Evolutionary conservation across 2,329 filamentous ascomycete genomes (phyloP).

Genomic region (Cercospora sojina): DNA sequence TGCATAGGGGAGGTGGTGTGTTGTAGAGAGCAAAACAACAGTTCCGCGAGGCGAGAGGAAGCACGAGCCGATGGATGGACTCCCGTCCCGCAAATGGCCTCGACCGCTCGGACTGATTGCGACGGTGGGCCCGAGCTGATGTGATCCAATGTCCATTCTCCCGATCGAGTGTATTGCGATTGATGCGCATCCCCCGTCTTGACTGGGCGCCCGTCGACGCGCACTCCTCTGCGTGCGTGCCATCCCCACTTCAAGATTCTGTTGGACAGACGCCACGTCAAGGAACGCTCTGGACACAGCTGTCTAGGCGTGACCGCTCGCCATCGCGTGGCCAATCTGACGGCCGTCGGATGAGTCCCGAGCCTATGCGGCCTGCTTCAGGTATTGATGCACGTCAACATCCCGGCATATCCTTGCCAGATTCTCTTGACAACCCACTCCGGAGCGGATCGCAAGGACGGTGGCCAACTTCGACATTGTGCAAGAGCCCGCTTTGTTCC

Average conservation of each 20-base stretch:
- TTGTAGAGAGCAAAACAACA: not conserved
- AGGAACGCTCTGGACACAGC: not conserved
- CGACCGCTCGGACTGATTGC: not conserved
- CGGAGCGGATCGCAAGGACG: not conserved
- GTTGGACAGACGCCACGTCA: not conserved
- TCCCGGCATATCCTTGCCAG: constrained; percentile 9
- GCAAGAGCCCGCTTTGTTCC: not conserved
- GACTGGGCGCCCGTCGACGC: not conserved
- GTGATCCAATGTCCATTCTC: not conserved
- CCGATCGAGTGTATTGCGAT: not conserved
- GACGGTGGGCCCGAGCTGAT: not conserved
- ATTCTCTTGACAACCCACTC: not conserved
- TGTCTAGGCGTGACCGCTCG: not conserved
- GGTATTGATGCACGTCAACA: constrained; percentile 2
- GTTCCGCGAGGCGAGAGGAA: not conserved
- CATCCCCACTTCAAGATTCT: not conserved
- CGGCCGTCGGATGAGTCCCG: not conserved
- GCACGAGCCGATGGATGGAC: not conserved
- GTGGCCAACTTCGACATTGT: constrained; percentile 1
- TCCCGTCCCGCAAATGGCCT: not conserved
- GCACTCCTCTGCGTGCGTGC: not conserved
- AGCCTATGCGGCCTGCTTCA: constrained; percentile 8
- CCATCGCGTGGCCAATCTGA: constrained; percentile 3
- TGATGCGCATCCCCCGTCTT: not conserved
- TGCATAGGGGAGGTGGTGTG: not conserved